Evolutionary conservation across 176 grass and related monocot genomes (phyloP), one percentile per base, ranked within the genome.

Genomic region (Typha latifolia): DNA sequence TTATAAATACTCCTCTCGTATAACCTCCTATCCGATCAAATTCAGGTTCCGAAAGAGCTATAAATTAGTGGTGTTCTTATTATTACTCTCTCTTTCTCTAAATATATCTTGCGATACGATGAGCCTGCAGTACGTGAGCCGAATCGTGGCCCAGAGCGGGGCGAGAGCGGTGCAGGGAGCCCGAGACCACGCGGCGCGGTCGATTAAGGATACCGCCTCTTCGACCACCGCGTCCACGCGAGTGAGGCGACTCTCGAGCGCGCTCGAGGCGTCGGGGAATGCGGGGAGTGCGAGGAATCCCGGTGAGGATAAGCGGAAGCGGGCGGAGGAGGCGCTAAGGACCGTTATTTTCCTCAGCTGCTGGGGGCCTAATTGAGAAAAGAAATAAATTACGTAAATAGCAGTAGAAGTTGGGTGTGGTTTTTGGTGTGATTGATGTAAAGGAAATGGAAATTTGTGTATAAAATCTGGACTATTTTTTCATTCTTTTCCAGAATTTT

Each of bases 71-170:
- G 24, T 26, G 24, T 26, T 26, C 24, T 26, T n/a, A n/a, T n/a
- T n/a, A n/a, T n/a, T n/a, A n/a, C n/a, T n/a, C n/a, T n/a, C n/a
- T n/a, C n/a, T n/a, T n/a, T n/a, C n/a, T n/a, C n/a, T n/a, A n/a
- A n/a, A n/a, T n/a, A n/a, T n/a, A n/a, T n/a, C n/a, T 26, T 26
- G 48, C 56, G 61, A 19, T 12, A 56, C 51, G 32, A 86, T 92
- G 89, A 92, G 85, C 77, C 19, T 92, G 70, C 81, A 81, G 72
- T 80, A 85, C 61, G 82, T 81, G 68, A 72, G 82, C 74, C 76
- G 89, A 0, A 67, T 83, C 67, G 32, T 78, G 22, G 34, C 51
- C 13, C 75, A 78, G 67, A 53, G 12, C 15, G 82, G 79, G 48
- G 62, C 29, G 13, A 32, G 26, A 24, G 29, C 27, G 29, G 3